Conservation (phyloP, 306 rosid genomes). For the Luffa aegyptiaca region DNA sequence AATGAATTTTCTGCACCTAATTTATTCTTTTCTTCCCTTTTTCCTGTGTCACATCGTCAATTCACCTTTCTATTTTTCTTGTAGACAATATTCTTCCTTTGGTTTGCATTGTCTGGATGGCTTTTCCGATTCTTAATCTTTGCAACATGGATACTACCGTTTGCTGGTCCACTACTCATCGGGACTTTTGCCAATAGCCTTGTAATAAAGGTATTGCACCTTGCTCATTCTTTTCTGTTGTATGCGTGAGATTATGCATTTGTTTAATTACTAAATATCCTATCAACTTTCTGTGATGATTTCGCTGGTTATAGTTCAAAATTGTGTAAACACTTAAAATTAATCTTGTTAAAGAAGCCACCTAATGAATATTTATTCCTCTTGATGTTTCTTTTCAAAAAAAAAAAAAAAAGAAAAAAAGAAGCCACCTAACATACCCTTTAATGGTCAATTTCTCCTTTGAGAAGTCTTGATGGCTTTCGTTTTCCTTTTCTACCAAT, state of each 20-base stretch:
- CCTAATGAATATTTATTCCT: too few species aligned
- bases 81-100: constrained; percentile 85
- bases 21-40: not conserved
- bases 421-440: not conserved
- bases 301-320: not conserved
- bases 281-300: not conserved
- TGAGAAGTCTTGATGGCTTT: too few species aligned
- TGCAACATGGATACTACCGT: constrained; percentile 81
- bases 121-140: constrained; percentile 66
- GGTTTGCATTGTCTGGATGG: constrained; percentile 98
- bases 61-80: constrained; percentile 14
- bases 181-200: constrained; percentile 75
- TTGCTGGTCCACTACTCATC: constrained; percentile 89
- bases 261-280: not conserved
- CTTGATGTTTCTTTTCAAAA: too few species aligned
- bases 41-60: not conserved
- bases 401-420: not conserved
- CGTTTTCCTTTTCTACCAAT: too few species aligned
- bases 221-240: constrained; percentile 1
- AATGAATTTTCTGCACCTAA: not conserved
- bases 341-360: not conserved
- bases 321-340: not conserved
- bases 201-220: constrained; percentile 58
- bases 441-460: too few species aligned
- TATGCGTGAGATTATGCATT: not conserved